Evolutionary conservation across 257 asterid genomes (phyloP).

Genomic region (Asclepias syriaca): DNA sequence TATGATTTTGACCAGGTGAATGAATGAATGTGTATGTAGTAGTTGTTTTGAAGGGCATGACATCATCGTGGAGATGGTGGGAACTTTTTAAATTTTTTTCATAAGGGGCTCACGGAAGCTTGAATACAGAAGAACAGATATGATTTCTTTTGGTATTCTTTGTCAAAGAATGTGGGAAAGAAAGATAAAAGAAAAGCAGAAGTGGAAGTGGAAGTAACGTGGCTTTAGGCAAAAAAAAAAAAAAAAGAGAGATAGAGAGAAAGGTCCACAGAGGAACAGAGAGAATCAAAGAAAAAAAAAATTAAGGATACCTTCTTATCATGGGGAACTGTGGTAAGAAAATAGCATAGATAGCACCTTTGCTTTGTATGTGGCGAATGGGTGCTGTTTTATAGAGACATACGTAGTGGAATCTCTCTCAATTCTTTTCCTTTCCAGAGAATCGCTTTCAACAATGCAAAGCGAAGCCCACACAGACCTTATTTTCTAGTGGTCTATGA

Average conservation of each 20-base stretch:
- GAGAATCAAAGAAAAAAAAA: neutral
- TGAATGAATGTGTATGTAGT: neutral
- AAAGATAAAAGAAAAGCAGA: neutral
- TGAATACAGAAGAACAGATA: neutral
- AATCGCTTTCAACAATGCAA: conserved; percentile 11
- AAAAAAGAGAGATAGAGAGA: no score
- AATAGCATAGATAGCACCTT: neutral
- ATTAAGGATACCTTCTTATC: neutral
- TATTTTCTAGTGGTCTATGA: conserved; percentile 8
- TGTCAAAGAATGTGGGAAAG: neutral
- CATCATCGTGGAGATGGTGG: neutral
- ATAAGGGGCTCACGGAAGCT: neutral
- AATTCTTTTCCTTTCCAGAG: conserved; percentile 1
- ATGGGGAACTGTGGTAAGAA: neutral
- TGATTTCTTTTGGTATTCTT: neutral
- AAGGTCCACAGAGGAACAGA: no score
- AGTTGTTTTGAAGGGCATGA: neutral
- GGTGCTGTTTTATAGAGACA: conserved; percentile 2
- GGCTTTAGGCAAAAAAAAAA: neutral
- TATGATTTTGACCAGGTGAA: neutral
- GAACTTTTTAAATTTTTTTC: neutral
- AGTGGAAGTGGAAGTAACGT: conserved; percentile 1
- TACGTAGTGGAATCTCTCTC: conserved; percentile 9
- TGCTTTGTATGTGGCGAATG: conserved; percentile 19
- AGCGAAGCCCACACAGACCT: neutral